Percentiles rank a stretch among this genome's conserved stretches.
phyloP scores from a whole-genome alignment of 2,329 filamentous ascomycete genomes.

The Ophiostoma perfectum region DNA sequence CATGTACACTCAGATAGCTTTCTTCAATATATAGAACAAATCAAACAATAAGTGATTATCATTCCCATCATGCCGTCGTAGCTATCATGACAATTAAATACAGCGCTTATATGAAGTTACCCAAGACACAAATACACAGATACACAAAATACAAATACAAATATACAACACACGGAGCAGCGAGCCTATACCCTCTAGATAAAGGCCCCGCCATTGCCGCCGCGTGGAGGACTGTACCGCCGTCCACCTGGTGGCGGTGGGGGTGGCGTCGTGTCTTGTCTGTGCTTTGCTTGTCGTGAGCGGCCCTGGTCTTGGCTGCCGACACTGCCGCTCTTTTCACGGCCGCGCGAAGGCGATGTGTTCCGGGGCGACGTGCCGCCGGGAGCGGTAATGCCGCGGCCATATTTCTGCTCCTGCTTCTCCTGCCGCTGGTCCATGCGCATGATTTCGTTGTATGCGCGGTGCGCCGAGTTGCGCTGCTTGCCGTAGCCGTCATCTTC shows the following conservation, averaged over 20 bases:
- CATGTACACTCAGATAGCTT: too few species aligned
- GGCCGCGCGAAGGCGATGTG: background rate
- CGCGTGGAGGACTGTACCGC: constrained; percentile 25
- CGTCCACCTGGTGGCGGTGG: constrained; percentile 24
- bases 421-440: constrained; percentile 24
- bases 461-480: background rate
- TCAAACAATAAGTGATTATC: background rate
- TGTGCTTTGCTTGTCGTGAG: constrained; percentile 5
- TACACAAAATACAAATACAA: constrained; percentile 8
- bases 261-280: constrained; percentile 10
- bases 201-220: constrained; percentile 28
- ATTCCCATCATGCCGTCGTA: constrained; percentile 5
- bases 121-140: background rate
- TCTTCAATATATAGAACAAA: background rate
- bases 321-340: constrained; percentile 3
- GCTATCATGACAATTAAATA: background rate
- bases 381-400: constrained; percentile 38
- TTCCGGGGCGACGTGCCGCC: constrained; percentile 33
- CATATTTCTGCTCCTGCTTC: constrained; percentile 31
- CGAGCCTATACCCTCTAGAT: constrained; percentile 24
- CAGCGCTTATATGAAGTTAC: background rate
- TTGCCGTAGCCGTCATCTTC: constrained; percentile 26
- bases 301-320: background rate
- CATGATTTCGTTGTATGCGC: background rate
- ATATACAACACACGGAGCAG: constrained; percentile 10